Evolutionary conservation across 2,329 filamentous ascomycete genomes (phyloP).

Genomic region (Fusarium palustre): DNA sequence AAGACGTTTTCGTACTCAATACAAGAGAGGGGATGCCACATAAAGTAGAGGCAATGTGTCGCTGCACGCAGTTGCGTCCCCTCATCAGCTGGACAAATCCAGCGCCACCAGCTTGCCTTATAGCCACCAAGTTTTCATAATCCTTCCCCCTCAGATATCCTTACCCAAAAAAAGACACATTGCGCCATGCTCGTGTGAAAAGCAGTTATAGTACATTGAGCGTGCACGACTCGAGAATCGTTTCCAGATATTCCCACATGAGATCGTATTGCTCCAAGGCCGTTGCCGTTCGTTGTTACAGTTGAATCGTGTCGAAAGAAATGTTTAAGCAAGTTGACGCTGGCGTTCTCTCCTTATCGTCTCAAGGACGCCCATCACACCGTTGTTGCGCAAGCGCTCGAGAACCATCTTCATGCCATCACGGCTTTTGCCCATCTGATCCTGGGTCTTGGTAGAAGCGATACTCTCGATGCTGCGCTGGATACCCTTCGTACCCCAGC

Average conservation of each 20-base stretch:
- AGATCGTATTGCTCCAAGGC: slow-evolving; percentile 35
- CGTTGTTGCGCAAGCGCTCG: slow-evolving; percentile 72
- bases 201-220: slow-evolving; percentile 50
- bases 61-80: slow-evolving; percentile 39
- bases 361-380: slow-evolving; percentile 69
- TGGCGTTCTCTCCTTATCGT: slow-evolving; percentile 61
- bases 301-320: slow-evolving; percentile 27
- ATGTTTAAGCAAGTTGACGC: slow-evolving; percentile 46
- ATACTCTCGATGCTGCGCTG: slow-evolving; percentile 84
- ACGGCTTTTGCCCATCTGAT: slow-evolving; percentile 82
- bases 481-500: slow-evolving; percentile 76
- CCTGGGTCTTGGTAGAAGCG: slow-evolving; percentile 79
- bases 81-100: slow-evolving; percentile 22
- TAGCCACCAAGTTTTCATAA: slow-evolving; percentile 21
- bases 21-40: slow-evolving; percentile 58
- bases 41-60: slow-evolving; percentile 46
- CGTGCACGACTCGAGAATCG: slow-evolving; percentile 37
- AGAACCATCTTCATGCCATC: slow-evolving; percentile 87
- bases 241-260: slow-evolving; percentile 19
- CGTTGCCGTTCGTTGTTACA: slow-evolving; percentile 46
- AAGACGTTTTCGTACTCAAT: slow-evolving; percentile 44
- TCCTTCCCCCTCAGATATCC: slow-evolving; percentile 22
- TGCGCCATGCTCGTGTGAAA: slow-evolving; percentile 53
- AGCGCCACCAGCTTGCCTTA: slow-evolving; percentile 19
- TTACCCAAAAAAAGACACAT: slow-evolving; percentile 45